These are phyloP conservation scores for Crithidia thermophila DNA, from an alignment of 208 protist species.

Conservation along the genomic window DNA sequence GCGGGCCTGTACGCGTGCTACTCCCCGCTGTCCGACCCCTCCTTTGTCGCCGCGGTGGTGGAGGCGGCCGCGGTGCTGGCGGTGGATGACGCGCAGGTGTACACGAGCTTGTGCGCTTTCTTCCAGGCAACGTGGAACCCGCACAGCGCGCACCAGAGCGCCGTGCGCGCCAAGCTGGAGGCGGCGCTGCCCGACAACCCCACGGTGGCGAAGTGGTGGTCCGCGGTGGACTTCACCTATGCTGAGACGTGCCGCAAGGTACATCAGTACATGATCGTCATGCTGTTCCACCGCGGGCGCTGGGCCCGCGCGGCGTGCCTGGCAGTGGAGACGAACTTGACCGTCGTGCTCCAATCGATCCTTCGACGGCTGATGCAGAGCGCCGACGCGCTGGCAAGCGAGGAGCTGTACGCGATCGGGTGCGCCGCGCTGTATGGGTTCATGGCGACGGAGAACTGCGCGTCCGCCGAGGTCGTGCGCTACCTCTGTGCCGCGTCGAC, in stretches of 20 bases:
- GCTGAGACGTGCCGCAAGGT: constrained; percentile 40
- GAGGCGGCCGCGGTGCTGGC: constrained; percentile 34
- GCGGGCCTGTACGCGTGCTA: constrained; percentile 67
- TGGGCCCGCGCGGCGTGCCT: constrained; percentile 63
- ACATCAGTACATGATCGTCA: constrained; percentile 51
- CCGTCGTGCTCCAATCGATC: constrained; percentile 49
- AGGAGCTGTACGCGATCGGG: constrained; percentile 55
- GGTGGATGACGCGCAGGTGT: constrained; percentile 37
- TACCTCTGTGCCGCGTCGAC: constrained; percentile 58
- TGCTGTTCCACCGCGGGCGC: constrained; percentile 36
- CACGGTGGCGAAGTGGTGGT: constrained; percentile 61
- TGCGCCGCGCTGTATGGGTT: constrained; percentile 70
- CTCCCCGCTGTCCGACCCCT: constrained; percentile 74
- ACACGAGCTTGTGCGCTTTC: constrained; percentile 49
- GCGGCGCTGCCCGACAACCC: constrained; percentile 41
- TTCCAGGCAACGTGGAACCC: constrained; percentile 51
- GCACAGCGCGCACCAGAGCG: constrained; percentile 44
- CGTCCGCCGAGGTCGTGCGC: constrained; percentile 46
- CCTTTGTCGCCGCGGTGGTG: constrained; percentile 43
- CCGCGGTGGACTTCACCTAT: constrained; percentile 54
- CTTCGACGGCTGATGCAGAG: constrained; percentile 40
- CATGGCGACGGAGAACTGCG: constrained; percentile 48
- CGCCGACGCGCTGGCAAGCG: constrained; percentile 37
- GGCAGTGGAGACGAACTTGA: constrained; percentile 61
- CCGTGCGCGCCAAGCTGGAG: constrained; percentile 43